phyloP scores from a whole-genome alignment of 2,329 filamentous ascomycete genomes.

The Epichloe scottii region DNA sequence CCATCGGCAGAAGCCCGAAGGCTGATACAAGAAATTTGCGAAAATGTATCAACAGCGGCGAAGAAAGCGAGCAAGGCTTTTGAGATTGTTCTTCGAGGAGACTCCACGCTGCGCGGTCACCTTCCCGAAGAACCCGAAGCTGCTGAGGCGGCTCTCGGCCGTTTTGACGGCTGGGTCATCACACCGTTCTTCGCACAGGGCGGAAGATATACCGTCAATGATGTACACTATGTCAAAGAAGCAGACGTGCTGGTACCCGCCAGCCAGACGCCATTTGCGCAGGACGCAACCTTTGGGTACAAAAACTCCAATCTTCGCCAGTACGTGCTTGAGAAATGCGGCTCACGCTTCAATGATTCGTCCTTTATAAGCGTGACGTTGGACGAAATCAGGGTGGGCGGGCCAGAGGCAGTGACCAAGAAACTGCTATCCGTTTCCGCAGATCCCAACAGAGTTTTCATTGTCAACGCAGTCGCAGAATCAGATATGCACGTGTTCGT shows the following conservation, averaged over 20 bases:
- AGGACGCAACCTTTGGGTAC: slow-evolving; percentile 45
- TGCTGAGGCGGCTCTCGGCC: slow-evolving; percentile 34
- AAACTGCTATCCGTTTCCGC: slow-evolving; percentile 20
- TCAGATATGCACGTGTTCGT: slow-evolving; percentile 44
- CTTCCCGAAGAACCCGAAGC: slow-evolving; percentile 41
- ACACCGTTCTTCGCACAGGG: slow-evolving; percentile 46
- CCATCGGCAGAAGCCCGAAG: slow-evolving; percentile 30
- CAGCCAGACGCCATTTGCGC: slow-evolving; percentile 39
- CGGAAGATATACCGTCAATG: slow-evolving; percentile 39
- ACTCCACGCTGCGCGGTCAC: slow-evolving; percentile 43
- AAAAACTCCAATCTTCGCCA: slow-evolving; percentile 32
- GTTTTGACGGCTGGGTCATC: slow-evolving; percentile 37
- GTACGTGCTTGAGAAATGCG: slow-evolving; percentile 40
- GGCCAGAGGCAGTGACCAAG: slow-evolving; percentile 14
- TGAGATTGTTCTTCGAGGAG: slow-evolving; percentile 41
- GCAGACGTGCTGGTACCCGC: slow-evolving; percentile 28
- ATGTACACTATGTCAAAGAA: slow-evolving; percentile 46
- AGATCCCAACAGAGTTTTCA: slow-evolving; percentile 27
- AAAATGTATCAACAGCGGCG: slow-evolving; percentile 34
- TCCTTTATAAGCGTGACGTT: slow-evolving; percentile 17
- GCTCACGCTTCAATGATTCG: slow-evolving; percentile 13
- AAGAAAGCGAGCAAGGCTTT: slow-evolving; percentile 25
- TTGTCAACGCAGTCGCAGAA: slow-evolving; percentile 41
- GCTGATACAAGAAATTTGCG: slow-evolving; percentile 36
- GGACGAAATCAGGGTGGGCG: slow-evolving; percentile 19